Evolutionary conservation across 2,329 filamentous ascomycete genomes (phyloP).

Genomic region (Elsinoe perseae): DNA sequence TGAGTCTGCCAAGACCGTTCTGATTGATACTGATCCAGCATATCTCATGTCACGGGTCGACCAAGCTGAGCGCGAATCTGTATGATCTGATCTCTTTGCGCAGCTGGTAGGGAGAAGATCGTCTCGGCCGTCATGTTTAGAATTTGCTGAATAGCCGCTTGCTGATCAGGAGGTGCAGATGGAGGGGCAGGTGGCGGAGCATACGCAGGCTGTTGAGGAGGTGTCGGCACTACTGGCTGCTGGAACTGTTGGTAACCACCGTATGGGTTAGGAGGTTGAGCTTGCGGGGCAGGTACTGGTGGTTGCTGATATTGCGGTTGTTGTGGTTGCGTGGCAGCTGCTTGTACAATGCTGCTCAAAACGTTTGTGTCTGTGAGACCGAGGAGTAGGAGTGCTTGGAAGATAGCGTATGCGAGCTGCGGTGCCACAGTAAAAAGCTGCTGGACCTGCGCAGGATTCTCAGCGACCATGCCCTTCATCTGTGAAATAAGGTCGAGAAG

Average conservation of each 20-base stretch:
- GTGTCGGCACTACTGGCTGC: constrained; percentile 35
- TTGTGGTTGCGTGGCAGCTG: constrained; percentile 36
- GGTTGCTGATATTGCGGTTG: constrained; percentile 21
- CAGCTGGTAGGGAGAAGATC: constrained; percentile 58
- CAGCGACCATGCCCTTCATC: constrained; percentile 83
- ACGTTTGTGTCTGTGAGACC: constrained; percentile 81
- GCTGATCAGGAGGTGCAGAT: constrained; percentile 50
- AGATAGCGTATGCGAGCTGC: constrained; percentile 88
- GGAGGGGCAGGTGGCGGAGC: constrained; percentile 31
- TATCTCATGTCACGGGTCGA: constrained; percentile 17
- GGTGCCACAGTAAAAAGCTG: constrained; percentile 83
- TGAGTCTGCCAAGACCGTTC: neutral
- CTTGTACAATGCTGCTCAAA: constrained; percentile 71
- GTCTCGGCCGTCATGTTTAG: constrained; percentile 71
- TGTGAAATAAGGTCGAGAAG: constrained; percentile 88
- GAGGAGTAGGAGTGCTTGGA: constrained; percentile 88
- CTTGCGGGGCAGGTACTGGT: constrained; percentile 23
- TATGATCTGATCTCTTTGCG: constrained; percentile 62
- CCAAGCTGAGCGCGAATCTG: constrained; percentile 59
- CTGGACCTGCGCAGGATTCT: constrained; percentile 73
- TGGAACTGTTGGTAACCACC: constrained; percentile 32
- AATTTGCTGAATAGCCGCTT: constrained; percentile 71
- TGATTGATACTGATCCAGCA: neutral
- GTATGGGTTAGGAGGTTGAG: constrained; percentile 29
- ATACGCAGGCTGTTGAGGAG: constrained; percentile 33